Evolutionary conservation across 768 basidiomycete species (phyloP), one percentile per base, ranked within the genome.

Genomic region (Nevesoporus exiguus): DNA sequence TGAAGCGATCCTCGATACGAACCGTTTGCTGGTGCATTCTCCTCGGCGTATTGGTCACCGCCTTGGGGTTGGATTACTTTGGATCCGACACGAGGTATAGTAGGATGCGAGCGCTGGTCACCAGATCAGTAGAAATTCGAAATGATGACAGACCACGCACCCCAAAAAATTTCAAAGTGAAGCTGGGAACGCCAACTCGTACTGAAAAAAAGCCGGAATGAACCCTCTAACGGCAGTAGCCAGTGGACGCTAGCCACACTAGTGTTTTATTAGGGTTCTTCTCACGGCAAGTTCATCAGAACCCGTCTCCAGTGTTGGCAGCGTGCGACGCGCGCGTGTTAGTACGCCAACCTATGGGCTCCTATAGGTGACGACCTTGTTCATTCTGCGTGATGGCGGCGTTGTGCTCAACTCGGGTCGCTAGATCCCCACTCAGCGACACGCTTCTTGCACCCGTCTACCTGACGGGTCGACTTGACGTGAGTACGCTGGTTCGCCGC

Each of bases 1-100:
- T 10, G 21, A 53, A 42, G 31, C 37, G 10, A 5, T 14, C 36
- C 2, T 33, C 30, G 13, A 40, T 21, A 59, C 65, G 44, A 36
- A 67, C 64, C 57, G 55, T 40, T 37, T 65, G 47, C 22, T 29
- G 51, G 27, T 66, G 36, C 64, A 64, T 64, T 11, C 30, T 39
- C 43, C n/a, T 47, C 49, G 55, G 51, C 24, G 29, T 34, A 42
- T 19, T 19, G n/a, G 44, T 31, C 44, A 30, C 43, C 36, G 29
- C 36, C 43, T 27, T 39, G 24, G 7, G 34, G 3, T 39, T 39
- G 36, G 36, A 37, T 37, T 44, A 39, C 51, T 49, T 49, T 41
- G 27, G 27, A 29, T 29, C 5, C 27, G 8, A 29, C 27, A 29
- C 27, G 8, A 29, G 27, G 27, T 29, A 29, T 8, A 29, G n/a